These are phyloP conservation scores for Magnusiomyces ingens DNA, from an alignment of 1,139 yeast genomes.

Conservation along the genomic window DNA sequence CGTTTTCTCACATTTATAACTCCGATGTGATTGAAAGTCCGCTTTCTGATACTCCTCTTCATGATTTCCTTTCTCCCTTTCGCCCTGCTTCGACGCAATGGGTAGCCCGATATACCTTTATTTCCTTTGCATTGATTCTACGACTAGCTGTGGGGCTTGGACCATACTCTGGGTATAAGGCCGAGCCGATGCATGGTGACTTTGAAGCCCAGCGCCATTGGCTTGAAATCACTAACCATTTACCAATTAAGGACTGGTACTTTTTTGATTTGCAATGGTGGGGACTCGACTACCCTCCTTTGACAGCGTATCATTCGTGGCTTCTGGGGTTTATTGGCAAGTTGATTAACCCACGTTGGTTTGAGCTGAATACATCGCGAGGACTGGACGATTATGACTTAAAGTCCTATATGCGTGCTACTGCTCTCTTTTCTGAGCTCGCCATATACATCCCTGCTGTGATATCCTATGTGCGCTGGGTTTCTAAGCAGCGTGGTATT, in stretches of 20 bases:
- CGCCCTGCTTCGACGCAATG: conserved; percentile 77
- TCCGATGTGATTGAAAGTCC: conserved; percentile 14
- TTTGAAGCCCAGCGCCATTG: conserved; percentile 98
- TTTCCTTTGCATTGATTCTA: conserved; percentile 67
- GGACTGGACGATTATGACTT: conserved; percentile 64
- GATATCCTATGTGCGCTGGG: conserved; percentile 53
- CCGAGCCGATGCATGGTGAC: conserved; percentile 84
- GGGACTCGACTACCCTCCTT: conserved; percentile 97
- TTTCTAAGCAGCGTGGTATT: conserved; percentile 41
- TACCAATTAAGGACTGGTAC: conserved; percentile 79
- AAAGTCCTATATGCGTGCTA: conserved; percentile 76
- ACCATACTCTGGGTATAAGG: conserved; percentile 58
- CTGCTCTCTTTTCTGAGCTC: conserved; percentile 71
- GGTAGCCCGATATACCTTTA: conserved; percentile 75
- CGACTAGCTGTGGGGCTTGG: conserved; percentile 88
- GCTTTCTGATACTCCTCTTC: conserved; percentile 41
- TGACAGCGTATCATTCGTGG: conserved; percentile 91
- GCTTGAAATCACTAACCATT: conserved; percentile 81
- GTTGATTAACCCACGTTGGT: conserved; percentile 63
- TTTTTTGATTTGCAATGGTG: conserved; percentile 83
- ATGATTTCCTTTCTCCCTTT: conserved; percentile 54
- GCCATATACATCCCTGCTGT: conserved; percentile 75
- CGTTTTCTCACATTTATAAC: conserved; percentile 3
- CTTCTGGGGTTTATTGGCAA: conserved; percentile 65
- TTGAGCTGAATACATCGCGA: conserved; percentile 61